Evolutionary conservation across 345 rosid genomes (phyloP), one percentile per base, ranked within the genome.

Genomic region (Lepidium africanum): DNA sequence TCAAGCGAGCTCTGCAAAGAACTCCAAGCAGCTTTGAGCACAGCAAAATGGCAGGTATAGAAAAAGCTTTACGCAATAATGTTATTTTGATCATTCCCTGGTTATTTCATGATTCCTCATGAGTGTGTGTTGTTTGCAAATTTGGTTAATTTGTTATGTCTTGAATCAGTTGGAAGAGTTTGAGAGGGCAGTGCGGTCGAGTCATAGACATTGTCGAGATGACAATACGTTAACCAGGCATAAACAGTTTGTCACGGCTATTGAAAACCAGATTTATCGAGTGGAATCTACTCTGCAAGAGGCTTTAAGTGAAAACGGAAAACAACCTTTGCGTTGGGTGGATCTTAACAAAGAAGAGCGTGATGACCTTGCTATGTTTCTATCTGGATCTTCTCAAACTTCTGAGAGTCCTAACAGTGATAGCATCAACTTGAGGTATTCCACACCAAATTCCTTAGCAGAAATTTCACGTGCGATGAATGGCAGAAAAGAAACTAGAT

Each of bases 31-130:
- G 82, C 97, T 63, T 63, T 91, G 65, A 94, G 94, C 61, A 88
- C 97, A 14, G 90, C 97, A 45, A 91, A 91, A 74, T 91, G 96
- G 96, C 97, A 91, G 96, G 97, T 91, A 51, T 9, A 60, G 14
- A n/a, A 7, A 2, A 47, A 48, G 27, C 50, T 25, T 38, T 38
- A 40, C 10, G 1, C 12, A 8, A 30, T 9, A 23, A 39, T 14
- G 0, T 13, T 12, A 35, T 13, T 23, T 43, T 21, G 32, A 70
- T 59, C 33, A 16, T 54, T 66, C 52, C 12, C 33, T 30, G 11
- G 2, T 17, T 9, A 3, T 48, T 21, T 38, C 6, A 6, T 33
- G n/a, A 23, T 54, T 15, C 38, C 5, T 52, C 39, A 15, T 21
- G 10, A 68, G 17, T 57, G 7, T 57, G 7, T 40, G 27, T 25